phyloP scores from a whole-genome alignment of 192 early-diverging fungal genomes.

The Paraglomus brasilianum region DNA sequence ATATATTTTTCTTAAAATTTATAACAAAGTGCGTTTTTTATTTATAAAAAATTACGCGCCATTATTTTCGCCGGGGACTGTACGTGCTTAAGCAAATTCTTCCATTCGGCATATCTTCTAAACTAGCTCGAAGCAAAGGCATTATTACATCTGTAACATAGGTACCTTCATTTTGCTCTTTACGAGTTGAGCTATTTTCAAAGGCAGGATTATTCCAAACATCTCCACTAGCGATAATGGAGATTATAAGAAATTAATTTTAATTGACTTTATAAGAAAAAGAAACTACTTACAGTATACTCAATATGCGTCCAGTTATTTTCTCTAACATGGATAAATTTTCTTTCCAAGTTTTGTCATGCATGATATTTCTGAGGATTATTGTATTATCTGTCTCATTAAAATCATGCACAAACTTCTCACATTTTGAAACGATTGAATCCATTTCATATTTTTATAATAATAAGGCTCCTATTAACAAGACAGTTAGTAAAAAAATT shows the following conservation, averaged over 20 bases:
- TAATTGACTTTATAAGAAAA: no score
- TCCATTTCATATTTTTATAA: slow-evolving; percentile 14
- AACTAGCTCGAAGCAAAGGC: slow-evolving; percentile 10
- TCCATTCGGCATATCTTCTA: slow-evolving; percentile 1
- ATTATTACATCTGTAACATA: slow-evolving; percentile 24
- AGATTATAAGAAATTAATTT: no score
- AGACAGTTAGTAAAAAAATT: background rate
- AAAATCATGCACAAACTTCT: background rate
- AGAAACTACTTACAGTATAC: no score
- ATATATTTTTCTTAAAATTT: no score
- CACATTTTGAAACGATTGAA: background rate
- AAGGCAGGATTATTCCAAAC: slow-evolving; percentile 7
- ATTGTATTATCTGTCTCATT: background rate
- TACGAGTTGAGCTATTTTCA: background rate
- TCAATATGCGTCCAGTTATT: no score
- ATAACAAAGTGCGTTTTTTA: no score
- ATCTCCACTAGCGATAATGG: slow-evolving; percentile 9
- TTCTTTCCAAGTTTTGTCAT: slow-evolving; percentile 3
- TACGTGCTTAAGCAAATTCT: slow-evolving; percentile 13
- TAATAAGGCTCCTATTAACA: slow-evolving; percentile 13
- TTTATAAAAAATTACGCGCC: no score
- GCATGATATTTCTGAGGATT: slow-evolving; percentile 12
- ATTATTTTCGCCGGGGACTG: no score
- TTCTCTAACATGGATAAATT: background rate
- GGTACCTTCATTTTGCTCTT: slow-evolving; percentile 3